These are phyloP conservation scores for Penicillium crystallinum DNA, from an alignment of 495 filamentous ascomycete genomes.

Conservation along the genomic window DNA sequence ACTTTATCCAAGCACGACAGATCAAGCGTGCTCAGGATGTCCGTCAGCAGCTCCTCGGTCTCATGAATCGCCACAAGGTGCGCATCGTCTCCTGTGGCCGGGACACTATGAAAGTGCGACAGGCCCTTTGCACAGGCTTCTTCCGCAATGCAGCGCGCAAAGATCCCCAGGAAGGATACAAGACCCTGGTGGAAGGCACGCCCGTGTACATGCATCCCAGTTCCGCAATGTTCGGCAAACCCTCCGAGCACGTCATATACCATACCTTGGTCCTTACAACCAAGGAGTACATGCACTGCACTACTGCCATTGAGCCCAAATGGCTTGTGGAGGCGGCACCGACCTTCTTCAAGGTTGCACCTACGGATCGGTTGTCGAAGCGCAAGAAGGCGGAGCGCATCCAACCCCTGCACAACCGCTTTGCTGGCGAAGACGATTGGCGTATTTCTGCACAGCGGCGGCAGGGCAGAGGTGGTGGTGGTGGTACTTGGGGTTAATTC, in stretches of 20 bases:
- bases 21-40: constrained; percentile 91
- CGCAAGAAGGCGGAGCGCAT: constrained; percentile 92
- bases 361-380: constrained; percentile 81
- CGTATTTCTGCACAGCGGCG: constrained; percentile 82
- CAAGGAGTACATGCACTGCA: constrained; percentile 96
- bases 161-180: constrained; percentile 94
- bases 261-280: constrained; percentile 83
- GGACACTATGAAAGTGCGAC: constrained; percentile 81
- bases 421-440: constrained; percentile 90
- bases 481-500: constrained; percentile 86
- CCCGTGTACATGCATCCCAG: constrained; percentile 91
- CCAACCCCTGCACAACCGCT: constrained; percentile 89
- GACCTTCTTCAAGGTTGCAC: constrained; percentile 97
- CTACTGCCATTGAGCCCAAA: constrained; percentile 88
- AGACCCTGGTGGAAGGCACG: constrained; percentile 91
- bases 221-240: constrained; percentile 89
- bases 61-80: constrained; percentile 86
- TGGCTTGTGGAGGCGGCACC: constrained; percentile 88
- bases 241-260: constrained; percentile 93
- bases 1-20: constrained; percentile 88
- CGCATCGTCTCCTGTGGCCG: constrained; percentile 75
- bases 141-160: constrained; percentile 95
- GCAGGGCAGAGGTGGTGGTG: constrained; percentile 83
- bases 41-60: constrained; percentile 82
- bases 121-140: constrained; percentile 87